These are phyloP conservation scores for Suillus subaureus DNA, from an alignment of 768 basidiomycete genomes.

Conservation along the genomic window DNA sequence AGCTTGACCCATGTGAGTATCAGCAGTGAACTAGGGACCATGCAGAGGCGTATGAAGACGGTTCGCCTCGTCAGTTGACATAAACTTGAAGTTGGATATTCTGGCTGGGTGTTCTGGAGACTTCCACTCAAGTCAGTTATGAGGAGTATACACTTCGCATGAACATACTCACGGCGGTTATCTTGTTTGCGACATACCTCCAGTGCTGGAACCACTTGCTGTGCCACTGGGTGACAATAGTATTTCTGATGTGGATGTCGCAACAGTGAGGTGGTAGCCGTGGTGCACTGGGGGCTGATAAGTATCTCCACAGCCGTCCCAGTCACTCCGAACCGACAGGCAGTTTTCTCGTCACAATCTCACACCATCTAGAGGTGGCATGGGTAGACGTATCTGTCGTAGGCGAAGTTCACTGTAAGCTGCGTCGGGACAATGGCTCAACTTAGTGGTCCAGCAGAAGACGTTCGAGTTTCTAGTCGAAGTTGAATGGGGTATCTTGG, in stretches of 20 bases:
- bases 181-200: too few species aligned
- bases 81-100: background rate
- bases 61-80: background rate
- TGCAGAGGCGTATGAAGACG: background rate
- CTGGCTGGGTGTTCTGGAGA: background rate
- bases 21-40: background rate
- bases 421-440: background rate
- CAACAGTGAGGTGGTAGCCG: background rate
- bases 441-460: background rate
- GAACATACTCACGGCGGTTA: background rate
- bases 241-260: background rate
- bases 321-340: background rate
- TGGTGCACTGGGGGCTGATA: background rate
- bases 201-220: background rate
- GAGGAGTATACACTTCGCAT: background rate
- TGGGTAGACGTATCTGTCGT: background rate
- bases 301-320: background rate
- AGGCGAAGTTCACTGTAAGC: background rate
- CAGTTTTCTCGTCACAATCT: background rate
- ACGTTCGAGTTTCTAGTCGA: background rate
- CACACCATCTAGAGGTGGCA: background rate
- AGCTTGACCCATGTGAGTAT: constrained; percentile 4
- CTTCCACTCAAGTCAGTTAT: background rate
- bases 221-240: background rate
- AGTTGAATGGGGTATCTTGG: background rate